Conservation (phyloP, 371 early-diverging fungal genomes). For the Paraphysoderma sedebokerense region DNA sequence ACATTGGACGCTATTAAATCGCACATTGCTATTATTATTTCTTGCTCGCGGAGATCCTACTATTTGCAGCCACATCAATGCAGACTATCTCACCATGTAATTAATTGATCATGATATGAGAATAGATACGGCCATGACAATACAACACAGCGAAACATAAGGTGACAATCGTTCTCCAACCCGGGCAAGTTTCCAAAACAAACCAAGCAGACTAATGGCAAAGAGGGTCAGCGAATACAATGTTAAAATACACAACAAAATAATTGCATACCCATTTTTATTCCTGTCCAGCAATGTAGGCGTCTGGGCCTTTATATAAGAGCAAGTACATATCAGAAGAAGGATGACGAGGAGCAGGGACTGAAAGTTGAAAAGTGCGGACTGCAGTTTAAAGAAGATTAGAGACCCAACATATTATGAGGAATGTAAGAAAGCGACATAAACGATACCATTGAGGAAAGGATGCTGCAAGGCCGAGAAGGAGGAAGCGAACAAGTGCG, state of each 20-base stretch:
- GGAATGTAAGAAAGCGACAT: no score
- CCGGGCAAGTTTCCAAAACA: slow-evolving; percentile 82
- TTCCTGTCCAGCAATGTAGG: slow-evolving; percentile 50
- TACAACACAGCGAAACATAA: slow-evolving; percentile 67
- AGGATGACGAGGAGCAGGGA: slow-evolving; percentile 52
- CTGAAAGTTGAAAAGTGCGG: slow-evolving; percentile 65
- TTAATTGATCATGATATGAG: not conserved
- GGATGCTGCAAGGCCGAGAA: no score
- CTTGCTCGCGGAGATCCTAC: no score
- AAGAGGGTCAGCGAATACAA: not conserved
- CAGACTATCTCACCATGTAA: no score
- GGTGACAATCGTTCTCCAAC: slow-evolving; percentile 77
- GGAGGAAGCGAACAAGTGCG: no score
- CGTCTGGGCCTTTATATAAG: slow-evolving; percentile 51
- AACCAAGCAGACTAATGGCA: slow-evolving; percentile 41
- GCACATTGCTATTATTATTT: no score
- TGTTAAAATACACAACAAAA: not conserved
- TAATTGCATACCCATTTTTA: slow-evolving; percentile 31
- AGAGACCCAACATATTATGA: no score
- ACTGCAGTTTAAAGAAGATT: slow-evolving; percentile 17
- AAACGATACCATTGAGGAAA: no score
- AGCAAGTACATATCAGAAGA: slow-evolving; percentile 56
- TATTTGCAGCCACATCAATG: no score
- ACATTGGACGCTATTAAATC: no score
- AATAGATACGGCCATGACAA: slow-evolving; percentile 44